These are phyloP conservation scores for Rhynchospora tenuis DNA, from an alignment of 176 grass and related monocot species.

Conservation along the genomic window DNA sequence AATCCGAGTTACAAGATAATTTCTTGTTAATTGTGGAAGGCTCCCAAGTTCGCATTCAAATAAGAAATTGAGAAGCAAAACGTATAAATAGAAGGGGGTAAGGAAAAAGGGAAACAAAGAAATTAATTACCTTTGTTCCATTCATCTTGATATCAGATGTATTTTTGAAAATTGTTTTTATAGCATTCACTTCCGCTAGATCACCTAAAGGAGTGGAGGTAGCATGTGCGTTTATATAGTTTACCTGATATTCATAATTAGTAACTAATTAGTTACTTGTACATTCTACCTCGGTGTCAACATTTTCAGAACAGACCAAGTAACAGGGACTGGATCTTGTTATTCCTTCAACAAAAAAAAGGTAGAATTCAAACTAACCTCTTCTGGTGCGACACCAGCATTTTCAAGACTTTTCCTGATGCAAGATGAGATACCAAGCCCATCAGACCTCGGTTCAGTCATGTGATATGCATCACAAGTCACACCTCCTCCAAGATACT, in stretches of 20 bases:
- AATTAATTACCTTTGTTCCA: slow-evolving; percentile 42
- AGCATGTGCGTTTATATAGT: slow-evolving; percentile 61
- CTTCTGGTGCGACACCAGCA: slow-evolving; percentile 51
- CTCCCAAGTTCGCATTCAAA: neutral
- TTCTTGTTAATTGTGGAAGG: neutral
- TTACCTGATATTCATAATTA: slow-evolving; percentile 30
- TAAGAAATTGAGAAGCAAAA: neutral
- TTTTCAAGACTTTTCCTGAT: slow-evolving; percentile 38
- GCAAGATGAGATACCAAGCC: slow-evolving; percentile 32
- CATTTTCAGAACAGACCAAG: neutral
- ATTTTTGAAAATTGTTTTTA: slow-evolving; percentile 40
- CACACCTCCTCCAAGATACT: slow-evolving; percentile 52
- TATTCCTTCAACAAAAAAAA: no score
- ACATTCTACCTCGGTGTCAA: neutral
- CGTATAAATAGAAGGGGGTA: neutral
- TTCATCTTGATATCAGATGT: slow-evolving; percentile 41
- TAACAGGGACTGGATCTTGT: neutral
- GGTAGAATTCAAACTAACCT: slow-evolving; percentile 34
- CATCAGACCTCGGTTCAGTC: slow-evolving; percentile 42
- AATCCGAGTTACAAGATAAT: no score
- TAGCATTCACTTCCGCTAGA: slow-evolving; percentile 36
- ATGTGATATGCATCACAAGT: slow-evolving; percentile 55
- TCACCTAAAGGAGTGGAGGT: slow-evolving; percentile 45
- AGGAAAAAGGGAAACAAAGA: neutral
- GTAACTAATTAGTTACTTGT: neutral